Conservation (phyloP, 1,139 yeast genomes). For the Blastobotrys malaysiensis region DNA sequence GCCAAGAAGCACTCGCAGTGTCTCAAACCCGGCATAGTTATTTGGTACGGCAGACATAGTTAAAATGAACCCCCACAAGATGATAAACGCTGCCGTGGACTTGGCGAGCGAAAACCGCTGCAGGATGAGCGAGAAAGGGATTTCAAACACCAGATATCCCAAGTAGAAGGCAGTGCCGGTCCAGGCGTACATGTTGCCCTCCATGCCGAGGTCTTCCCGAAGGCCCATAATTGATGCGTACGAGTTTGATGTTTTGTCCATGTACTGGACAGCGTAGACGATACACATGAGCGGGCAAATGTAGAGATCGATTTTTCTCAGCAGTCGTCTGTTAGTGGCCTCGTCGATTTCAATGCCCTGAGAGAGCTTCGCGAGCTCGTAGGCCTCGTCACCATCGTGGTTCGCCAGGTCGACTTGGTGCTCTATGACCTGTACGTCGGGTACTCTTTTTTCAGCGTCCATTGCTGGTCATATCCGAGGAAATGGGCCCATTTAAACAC, state of each 20-base stretch:
- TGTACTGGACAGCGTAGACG: constrained; percentile 8
- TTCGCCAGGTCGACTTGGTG: neutral
- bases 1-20: constrained; percentile 54
- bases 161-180: constrained; percentile 51
- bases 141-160: constrained; percentile 47
- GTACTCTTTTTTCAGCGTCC: neutral
- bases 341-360: constrained; percentile 19
- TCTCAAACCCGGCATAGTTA: constrained; percentile 50
- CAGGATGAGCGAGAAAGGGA: constrained; percentile 46
- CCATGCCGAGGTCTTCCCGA: constrained; percentile 9
- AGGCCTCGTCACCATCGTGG: constrained; percentile 16
- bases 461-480: neutral
- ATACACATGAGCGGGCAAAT: constrained; percentile 9
- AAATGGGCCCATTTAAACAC: neutral
- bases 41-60: constrained; percentile 47
- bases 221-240: constrained; percentile 48
- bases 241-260: constrained; percentile 42
- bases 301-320: constrained; percentile 11
- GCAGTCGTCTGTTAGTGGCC: constrained; percentile 19
- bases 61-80: constrained; percentile 49
- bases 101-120: constrained; percentile 53
- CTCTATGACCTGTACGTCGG: neutral
- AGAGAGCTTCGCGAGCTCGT: constrained; percentile 18
- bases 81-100: constrained; percentile 41
- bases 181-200: constrained; percentile 24